These are phyloP conservation scores for Gentiana dahurica DNA, from an alignment of 257 asterid genomes.

Conservation along the genomic window DNA sequence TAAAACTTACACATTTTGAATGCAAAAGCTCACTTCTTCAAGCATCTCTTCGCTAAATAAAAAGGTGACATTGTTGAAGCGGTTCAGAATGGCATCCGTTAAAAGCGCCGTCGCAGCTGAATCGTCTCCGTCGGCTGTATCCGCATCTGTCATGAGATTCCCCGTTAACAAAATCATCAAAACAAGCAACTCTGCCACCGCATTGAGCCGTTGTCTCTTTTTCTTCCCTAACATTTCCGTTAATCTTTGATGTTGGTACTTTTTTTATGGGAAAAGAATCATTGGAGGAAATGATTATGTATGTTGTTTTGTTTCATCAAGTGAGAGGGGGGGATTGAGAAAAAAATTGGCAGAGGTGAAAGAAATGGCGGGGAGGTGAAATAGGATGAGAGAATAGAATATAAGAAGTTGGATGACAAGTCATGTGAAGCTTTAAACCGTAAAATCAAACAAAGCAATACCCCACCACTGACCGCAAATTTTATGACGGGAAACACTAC, in stretches of 20 bases:
- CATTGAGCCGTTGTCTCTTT: neutral
- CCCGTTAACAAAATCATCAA: neutral
- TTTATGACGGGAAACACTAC: too few species aligned
- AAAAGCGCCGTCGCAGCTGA: constrained; percentile 40
- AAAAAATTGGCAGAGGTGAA: constrained; percentile 14
- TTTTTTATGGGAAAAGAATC: neutral
- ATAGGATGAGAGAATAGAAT: constrained; percentile 10
- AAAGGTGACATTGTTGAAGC: constrained; percentile 53
- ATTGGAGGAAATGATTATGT: too few species aligned
- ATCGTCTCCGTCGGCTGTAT: constrained; percentile 6
- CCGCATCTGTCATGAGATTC: neutral
- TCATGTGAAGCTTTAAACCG: too few species aligned
- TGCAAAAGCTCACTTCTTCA: constrained; percentile 51
- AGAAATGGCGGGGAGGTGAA: constrained; percentile 87
- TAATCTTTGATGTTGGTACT: too few species aligned
- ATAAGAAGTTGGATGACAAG: constrained; percentile 3
- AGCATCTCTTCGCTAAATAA: constrained; percentile 37
- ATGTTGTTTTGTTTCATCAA: neutral
- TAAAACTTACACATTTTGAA: constrained; percentile 47
- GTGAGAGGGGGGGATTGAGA: constrained; percentile 9
- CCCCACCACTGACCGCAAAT: too few species aligned
- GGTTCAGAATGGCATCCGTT: constrained; percentile 34
- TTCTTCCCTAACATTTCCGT: neutral
- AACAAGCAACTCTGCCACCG: neutral
- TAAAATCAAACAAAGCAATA: too few species aligned